A percentile compares a stretch with the other conserved stretches of the same genome.
Conservation (phyloP, 2,329 filamentous ascomycete species). For the Sporothrix dimorphospora region DNA sequence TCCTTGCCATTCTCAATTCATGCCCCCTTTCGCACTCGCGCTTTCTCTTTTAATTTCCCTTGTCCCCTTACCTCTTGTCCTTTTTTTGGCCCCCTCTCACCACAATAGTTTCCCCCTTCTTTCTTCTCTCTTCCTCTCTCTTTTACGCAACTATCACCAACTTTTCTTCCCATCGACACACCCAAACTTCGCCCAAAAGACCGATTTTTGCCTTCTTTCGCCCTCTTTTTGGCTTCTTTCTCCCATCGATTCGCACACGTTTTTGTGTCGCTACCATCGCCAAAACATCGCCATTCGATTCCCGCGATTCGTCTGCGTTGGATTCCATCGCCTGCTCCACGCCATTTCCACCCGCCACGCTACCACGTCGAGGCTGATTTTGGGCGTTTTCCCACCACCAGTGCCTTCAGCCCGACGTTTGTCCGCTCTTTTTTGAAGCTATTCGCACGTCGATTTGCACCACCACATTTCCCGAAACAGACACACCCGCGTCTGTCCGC, state of each 20-base stretch:
- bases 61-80: slow-evolving; percentile 20
- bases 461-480: slow-evolving; percentile 24
- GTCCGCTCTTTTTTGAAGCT: slow-evolving; percentile 29
- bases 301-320: slow-evolving; percentile 39
- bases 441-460: slow-evolving; percentile 25
- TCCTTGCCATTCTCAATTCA: slow-evolving; percentile 33
- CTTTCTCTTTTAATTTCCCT: slow-evolving; percentile 28
- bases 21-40: slow-evolving; percentile 40
- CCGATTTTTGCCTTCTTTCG: slow-evolving; percentile 27
- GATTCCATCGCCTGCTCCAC: slow-evolving; percentile 36
- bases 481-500: not conserved
- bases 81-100: slow-evolving; percentile 19
- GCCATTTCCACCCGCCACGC: slow-evolving; percentile 34
- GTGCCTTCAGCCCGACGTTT: not conserved
- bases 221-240: slow-evolving; percentile 43
- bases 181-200: slow-evolving; percentile 38
- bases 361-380: slow-evolving; percentile 1
- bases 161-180: slow-evolving; percentile 36
- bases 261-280: slow-evolving; percentile 38
- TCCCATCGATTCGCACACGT: slow-evolving; percentile 45
- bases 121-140: slow-evolving; percentile 18
- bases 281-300: slow-evolving; percentile 45
- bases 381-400: not conserved
- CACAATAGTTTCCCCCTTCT: slow-evolving; percentile 33
- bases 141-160: slow-evolving; percentile 26